Percentiles rank a stretch among this genome's conserved stretches.
Conservation (phyloP, 1,284 basidiomycete genomes). For the Agroathelia rolfsii region DNA sequence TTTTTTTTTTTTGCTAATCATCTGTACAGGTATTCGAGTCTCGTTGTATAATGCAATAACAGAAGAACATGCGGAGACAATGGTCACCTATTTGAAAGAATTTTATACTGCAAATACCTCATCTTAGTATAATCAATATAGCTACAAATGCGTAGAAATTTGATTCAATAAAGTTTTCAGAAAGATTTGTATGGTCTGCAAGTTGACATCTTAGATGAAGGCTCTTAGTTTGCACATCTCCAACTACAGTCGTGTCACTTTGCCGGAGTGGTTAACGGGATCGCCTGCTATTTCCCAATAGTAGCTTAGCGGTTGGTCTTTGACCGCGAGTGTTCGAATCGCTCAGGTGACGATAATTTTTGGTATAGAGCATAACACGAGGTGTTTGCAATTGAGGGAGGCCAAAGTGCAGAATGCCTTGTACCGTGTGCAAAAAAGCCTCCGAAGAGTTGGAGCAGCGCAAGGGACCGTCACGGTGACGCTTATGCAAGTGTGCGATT, state of each 20-base stretch:
- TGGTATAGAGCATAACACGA: no score
- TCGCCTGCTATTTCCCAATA: slow-evolving; percentile 72
- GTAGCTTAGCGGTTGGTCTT: slow-evolving; percentile 64
- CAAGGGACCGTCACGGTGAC: no score
- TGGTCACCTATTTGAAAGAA: slow-evolving; percentile 52
- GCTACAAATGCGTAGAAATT: neutral
- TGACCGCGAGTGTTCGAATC: slow-evolving; percentile 83
- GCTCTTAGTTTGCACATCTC: neutral
- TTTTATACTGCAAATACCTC: slow-evolving; percentile 28
- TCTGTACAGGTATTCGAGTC: slow-evolving; percentile 63
- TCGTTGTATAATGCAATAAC: slow-evolving; percentile 95
- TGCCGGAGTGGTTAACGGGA: slow-evolving; percentile 90
- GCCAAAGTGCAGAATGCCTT: slow-evolving; percentile 13
- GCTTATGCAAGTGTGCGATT: no score
- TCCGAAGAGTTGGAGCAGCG: no score
- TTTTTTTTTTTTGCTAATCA: slow-evolving; percentile 18
- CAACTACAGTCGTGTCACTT: slow-evolving; percentile 49
- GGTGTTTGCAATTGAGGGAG: slow-evolving; percentile 17
- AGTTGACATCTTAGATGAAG: neutral
- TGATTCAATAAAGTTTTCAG: slow-evolving; percentile 1
- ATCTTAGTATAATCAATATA: slow-evolving; percentile 13
- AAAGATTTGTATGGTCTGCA: neutral
- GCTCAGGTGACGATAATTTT: slow-evolving; percentile 71
- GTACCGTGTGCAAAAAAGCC: neutral
- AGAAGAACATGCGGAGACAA: slow-evolving; percentile 60